Conservation (phyloP, 352 stramenopile species). For the Pythium myriotylum region DNA sequence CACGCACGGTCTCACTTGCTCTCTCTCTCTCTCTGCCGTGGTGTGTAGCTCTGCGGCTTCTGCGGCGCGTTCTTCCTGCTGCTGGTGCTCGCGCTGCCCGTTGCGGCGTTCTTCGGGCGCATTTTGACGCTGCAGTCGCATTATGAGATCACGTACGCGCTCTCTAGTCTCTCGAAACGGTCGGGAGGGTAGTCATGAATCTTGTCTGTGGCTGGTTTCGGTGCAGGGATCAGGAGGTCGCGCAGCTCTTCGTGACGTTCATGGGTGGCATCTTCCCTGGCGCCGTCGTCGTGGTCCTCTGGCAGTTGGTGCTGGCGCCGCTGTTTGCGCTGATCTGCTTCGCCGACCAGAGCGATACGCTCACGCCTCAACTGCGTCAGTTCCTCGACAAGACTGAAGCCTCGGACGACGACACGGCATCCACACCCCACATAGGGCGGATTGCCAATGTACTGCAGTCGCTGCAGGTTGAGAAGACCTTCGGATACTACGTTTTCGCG, state of each 20-base stretch:
- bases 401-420: neutral
- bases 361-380: conserved; percentile 43
- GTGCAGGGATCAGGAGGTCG: conserved; percentile 57
- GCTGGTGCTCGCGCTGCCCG: conserved; percentile 16
- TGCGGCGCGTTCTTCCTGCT: conserved; percentile 24
- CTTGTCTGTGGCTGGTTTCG: neutral
- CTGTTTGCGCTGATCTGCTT: conserved; percentile 56
- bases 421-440: conserved; percentile 29
- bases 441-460: conserved; percentile 47
- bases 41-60: conserved; percentile 5
- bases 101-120: conserved; percentile 18
- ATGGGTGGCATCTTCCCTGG: conserved; percentile 51
- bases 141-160: conserved; percentile 29
- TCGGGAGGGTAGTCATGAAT: neutral
- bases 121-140: conserved; percentile 9
- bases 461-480: conserved; percentile 55
- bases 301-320: conserved; percentile 42
- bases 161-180: neutral
- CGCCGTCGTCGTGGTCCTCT: conserved; percentile 40
- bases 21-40: neutral
- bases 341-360: conserved; percentile 48
- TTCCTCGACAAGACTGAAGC: conserved; percentile 31
- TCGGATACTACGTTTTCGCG: conserved; percentile 67
- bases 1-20: neutral
- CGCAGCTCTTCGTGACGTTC: conserved; percentile 62